Evolutionary conservation across 768 basidiomycete genomes (phyloP), one percentile per base, ranked within the genome.

Genomic region (Tubosaeta sp.): DNA sequence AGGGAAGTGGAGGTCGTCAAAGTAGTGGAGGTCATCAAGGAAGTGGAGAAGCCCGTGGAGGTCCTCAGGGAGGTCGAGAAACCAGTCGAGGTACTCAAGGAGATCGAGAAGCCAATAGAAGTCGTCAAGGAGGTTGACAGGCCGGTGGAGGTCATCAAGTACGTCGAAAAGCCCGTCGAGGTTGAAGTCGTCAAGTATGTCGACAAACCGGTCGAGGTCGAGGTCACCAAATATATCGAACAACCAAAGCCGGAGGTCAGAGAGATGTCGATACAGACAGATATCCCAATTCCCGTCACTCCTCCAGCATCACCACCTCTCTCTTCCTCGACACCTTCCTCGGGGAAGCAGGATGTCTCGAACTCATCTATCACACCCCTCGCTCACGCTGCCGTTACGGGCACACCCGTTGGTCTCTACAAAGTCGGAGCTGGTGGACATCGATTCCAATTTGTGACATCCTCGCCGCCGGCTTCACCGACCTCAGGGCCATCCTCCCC

Each of bases 241-340:
- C 68, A 68, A 17, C 81, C 80, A 11, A 87, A 83, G 64, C 81
- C 83, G 0, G 84, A 88, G 59, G 70, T 81, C 31, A 83, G 75
- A 63, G 90, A 93, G 59, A 87, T 83, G 54, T 86, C 83, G 4
- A 82, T 85, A 32, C 90, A 93, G 71, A 92, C 90, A 1, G 91
- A 93, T 55, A 77, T 78, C 46, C 64, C 70, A 22, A 52, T 61
- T 35, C 69, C 70, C 14, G 46, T 60, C 19, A 56, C 67, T n/a
- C 70, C 74, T 5, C 52, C 67, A 1, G 67, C 71, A 22, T 54
- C 67, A 11, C 58, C 71, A 8, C 50, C 65, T 16, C 62, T 69
- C 5, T 52, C 62, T 8, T 51, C 63, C 16, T 64, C 64, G 6
- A 64, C 68, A 6, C 64, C 59, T 7, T 25, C 63, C 25, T 54